These are phyloP conservation scores for Suillus ampliporus DNA, from an alignment of 768 basidiomycete species.

Conservation along the genomic window DNA sequence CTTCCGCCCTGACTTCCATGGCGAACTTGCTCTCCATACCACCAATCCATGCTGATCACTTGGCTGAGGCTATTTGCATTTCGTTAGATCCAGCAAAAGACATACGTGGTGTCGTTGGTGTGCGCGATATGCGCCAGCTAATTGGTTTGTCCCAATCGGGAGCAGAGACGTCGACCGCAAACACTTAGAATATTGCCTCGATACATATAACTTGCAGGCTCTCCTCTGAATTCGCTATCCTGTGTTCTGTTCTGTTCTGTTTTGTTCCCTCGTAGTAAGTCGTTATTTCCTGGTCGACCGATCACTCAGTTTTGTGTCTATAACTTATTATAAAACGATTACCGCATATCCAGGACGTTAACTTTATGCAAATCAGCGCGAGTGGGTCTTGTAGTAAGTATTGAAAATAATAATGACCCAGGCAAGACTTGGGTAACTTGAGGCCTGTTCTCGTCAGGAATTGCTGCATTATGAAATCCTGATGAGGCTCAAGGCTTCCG, in stretches of 20 bases:
- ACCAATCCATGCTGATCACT: conserved; percentile 95
- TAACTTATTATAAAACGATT: background rate
- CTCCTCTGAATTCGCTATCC: background rate
- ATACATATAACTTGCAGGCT: background rate
- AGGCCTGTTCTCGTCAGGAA: background rate
- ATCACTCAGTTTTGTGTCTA: background rate
- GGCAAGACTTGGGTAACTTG: background rate
- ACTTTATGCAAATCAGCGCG: background rate
- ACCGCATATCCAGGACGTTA: background rate
- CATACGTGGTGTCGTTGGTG: conserved; percentile 70
- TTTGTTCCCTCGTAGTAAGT: background rate
- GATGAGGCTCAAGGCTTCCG: background rate
- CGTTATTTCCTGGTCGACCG: background rate
- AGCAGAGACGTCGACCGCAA: conserved; percentile 12
- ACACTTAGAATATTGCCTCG: background rate
- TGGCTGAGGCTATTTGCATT: conserved; percentile 82
- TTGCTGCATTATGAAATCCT: background rate
- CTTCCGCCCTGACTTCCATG: conserved; percentile 64
- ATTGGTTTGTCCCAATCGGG: conserved; percentile 65
- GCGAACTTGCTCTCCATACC: conserved; percentile 84
- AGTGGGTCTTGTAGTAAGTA: background rate
- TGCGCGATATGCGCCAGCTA: conserved; percentile 74
- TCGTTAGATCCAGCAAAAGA: conserved; percentile 56
- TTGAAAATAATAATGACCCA: background rate
- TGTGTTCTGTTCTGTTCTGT: too few relatives aligned